A percentile compares a stretch with the other conserved stretches of the same genome.
These are phyloP conservation scores for Salvia sclarea DNA, from an alignment of 305 asterid species.

Conservation along the genomic window DNA sequence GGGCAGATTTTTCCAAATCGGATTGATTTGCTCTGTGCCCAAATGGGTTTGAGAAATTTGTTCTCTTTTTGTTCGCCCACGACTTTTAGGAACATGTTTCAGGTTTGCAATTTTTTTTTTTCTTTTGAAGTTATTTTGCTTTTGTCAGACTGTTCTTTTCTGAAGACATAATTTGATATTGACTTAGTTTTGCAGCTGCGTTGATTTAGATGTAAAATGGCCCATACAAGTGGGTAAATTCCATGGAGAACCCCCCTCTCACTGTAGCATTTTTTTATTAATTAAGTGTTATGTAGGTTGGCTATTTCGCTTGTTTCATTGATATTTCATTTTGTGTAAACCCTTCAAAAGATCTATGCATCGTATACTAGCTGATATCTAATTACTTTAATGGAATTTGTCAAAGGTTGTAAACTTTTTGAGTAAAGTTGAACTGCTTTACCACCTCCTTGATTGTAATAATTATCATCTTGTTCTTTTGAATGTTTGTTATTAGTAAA, in stretches of 20 bases:
- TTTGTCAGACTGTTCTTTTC: neutral
- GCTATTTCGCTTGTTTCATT: neutral
- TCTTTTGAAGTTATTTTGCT: neutral
- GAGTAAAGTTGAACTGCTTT: neutral
- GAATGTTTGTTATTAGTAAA: constrained; percentile 1
- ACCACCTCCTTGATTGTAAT: neutral
- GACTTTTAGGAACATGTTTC: constrained; percentile 53
- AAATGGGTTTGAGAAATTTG: constrained; percentile 58
- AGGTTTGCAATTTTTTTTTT: constrained; percentile 47
- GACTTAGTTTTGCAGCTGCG: constrained; percentile 19
- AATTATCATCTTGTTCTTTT: neutral
- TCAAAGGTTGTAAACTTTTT: neutral
- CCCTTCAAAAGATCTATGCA: neutral
- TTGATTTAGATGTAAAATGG: neutral
- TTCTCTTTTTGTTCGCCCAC: constrained; percentile 36
- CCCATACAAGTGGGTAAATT: no score
- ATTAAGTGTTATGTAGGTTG: constrained; percentile 9
- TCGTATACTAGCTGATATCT: constrained; percentile 1
- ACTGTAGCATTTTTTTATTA: no score
- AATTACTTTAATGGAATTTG: neutral
- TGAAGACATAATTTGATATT: constrained; percentile 1
- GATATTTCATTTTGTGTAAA: neutral
- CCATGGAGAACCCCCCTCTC: no score
- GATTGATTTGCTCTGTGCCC: neutral
- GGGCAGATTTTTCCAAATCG: constrained; percentile 11